Evolutionary conservation across 371 early-diverging fungal genomes (phyloP), one percentile per base, ranked within the genome.

Genomic region (Coemansia sp.): DNA sequence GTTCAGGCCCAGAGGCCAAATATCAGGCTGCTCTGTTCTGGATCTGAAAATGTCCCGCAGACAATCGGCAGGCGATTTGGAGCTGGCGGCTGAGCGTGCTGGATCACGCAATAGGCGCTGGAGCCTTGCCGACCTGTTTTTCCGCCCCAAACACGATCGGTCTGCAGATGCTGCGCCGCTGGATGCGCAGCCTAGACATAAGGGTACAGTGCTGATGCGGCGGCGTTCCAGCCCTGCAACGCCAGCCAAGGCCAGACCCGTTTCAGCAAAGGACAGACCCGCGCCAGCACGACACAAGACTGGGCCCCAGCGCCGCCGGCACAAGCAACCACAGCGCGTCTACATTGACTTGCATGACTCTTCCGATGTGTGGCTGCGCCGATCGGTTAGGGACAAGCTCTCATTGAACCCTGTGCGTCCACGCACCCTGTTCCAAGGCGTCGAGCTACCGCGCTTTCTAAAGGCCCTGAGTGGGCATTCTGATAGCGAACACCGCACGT

Each of bases 291-390:
- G 9, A 50, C 16, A 42, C 44, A 42, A n/a, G 12, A 42, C n/a
- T 42, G 28, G 14, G 28, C 5, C 54, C 54, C 28, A 18, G 28
- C 28, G 28, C 18, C 53, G 54, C n/a, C 52, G 20, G 42, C 59
- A 23, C 5, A 25, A 40, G n/a, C 47, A 18, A 6, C 33, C 44
- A 21, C 56, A 18, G 14, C 65, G 51, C 30, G 51, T 54, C 33
- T n/a, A 42, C 21, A 42, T 67, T 7, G 67, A 67, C 26, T 21
- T 37, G 23, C 33, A 21, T 42, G 71, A 70, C 59, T 42, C 67
- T 14, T 70, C 71, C 5, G 64, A 69, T 28, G 62, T 50, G 42
- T 59, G 57, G 64, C 25, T 18, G 37, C 67, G 67, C 44, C 44
- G 21, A 28, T 23, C 71, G 28, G 48, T 33, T n/a, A 70, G 48